Base-by-base conservation (phyloP, 2,329 filamentous ascomycete species). In the Nothopassalora personata region DNA sequence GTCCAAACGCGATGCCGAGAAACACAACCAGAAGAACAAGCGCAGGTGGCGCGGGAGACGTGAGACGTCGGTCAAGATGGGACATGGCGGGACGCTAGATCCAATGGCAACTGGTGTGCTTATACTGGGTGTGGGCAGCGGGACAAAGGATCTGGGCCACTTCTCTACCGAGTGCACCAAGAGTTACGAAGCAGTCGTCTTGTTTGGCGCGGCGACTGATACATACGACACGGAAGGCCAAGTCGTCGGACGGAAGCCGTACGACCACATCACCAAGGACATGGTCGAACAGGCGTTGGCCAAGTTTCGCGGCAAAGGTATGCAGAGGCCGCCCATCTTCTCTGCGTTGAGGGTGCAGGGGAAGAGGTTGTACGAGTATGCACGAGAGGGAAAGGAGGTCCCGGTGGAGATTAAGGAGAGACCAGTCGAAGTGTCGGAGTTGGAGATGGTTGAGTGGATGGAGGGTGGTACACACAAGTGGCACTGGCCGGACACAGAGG, bases 331-430 rank as follows among this genome's bases (percentile, higher is more conserved):
- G 39, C 93, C 93, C 5, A 84, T 99, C 19, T 99, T 92, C 75
- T 96, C 91, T 31, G 94, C 94, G 9, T 80, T 97, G 62, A 92
- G 93, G 74, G 90, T 97, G 74, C 85, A 97, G 66, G 94, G 94
- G 1, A 97, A 97, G 79, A 89, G 90, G 34, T 81, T 97, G 52
- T 99, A 99, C 73, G 92, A 99, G 76, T 97, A 97, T 74, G 94
- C 94, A 19, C 83, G 94, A 52, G 90, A 92, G 72, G 94, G 94
- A 15, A 91, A 88, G 70, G 85, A 90, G 36, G 87, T 96, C 15
- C 94, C 94, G 0, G 81, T 88, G 57, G 88, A 96, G 72, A 94
- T 99, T 60, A 81, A 91, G 71, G 85, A 88, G 56, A 80, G 93
- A 58, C 83, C 89, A 1, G 90, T 97, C 43, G 86, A 90, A 54